Base-by-base conservation (phyloP, 2,329 filamentous ascomycete species). In the Penicillium aurantiogriseum region DNA sequence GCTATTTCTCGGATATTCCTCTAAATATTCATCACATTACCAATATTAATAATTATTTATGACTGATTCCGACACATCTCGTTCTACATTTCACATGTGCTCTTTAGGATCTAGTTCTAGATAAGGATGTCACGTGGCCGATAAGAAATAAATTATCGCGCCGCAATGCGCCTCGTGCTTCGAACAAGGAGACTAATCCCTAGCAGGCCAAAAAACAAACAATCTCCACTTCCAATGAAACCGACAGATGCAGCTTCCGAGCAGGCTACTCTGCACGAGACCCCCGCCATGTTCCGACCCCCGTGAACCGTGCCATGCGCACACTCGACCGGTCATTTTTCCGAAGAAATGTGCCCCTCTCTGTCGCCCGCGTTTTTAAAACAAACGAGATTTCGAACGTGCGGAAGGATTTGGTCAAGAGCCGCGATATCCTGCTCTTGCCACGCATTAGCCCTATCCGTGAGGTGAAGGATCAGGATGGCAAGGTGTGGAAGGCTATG, bases 271-370 rank as follows among this genome's bases (percentile, higher is more conserved):
- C 45, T 17, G 40, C 62, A 66, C 65, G 65, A 73, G 58, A 60
- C 72, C 60, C 64, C 71, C 59, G 69, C 66, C 51, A 85, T 87
- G 83, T 90, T 96, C 74, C 86, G 88, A 63, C 91, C 92, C 92
- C 92, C 25, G 81, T 92, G 58, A 88, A 93, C 67, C 88, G 90
- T 73, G 87, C 88, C 58, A 90, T 91, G 79, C 87, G 87, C 70
- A 83, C 85, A 49, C 85, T 99, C 62, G 92, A 99, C 77, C 87
- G 90, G 64, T 83, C 88, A 17, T 87, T 95, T 62, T 97, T 97
- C 79, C 81, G 84, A 51, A 91, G 88, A 73, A 89, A 82, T 1
- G 78, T 96, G 54, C 86, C 88, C 25, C 80, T 93, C 25, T 85
- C 91, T 9, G 92, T 92, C 3, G 93, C 92, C 7, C 85, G 88